Evolutionary conservation across 1,284 basidiomycete species (phyloP), one percentile per base, ranked within the genome.

Genomic region (Ganoderma lucidum): DNA sequence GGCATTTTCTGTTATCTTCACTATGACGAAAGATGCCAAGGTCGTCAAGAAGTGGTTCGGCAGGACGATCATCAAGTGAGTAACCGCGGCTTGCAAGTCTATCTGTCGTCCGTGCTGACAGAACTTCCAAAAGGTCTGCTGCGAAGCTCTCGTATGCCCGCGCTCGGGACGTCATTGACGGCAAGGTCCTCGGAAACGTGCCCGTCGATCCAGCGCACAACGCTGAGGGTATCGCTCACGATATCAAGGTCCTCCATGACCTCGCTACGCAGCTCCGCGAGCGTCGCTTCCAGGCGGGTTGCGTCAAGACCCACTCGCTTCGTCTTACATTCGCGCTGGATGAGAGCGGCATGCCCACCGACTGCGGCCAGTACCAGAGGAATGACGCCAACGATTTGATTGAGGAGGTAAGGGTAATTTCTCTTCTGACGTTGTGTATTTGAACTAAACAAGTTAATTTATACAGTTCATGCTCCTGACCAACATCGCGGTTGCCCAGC

Each of bases 31-130:
- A 69, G 95, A 98, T 35, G 96, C 89, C 5, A 92, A 90, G 75
- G 85, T 99, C 8, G 71, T 95, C 66, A 93, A 93, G 78, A 96
- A 94, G 78, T 96, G 95, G 92, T 97, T 97, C 77, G 95, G 94
- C 62, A 95, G 94, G 83, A 95, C 95, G 2, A 88, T 99, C 74
- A 93, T 99, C 82, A 95, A 92, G 93, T 96, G 75, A 74, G 86
- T 82, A 19, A 9, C 4, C 17, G 30, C 44, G 1, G 15, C 30
- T 45, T 10, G 30, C 19, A 19, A 35, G 9, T 35, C n/a, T 15
- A 14, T 53, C 10, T 53, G 23, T n/a, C 4, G 48, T 44, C 45
- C 37, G 30, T 45, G 39, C 32, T 48, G 23, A 37, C 63, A 63
- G 28, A 35, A 19, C 23, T 59, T 6, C 23, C 42, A 6, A 71